Evolutionary conservation across 768 basidiomycete species (phyloP).

Genomic region (Leccinum subgranulosum): DNA sequence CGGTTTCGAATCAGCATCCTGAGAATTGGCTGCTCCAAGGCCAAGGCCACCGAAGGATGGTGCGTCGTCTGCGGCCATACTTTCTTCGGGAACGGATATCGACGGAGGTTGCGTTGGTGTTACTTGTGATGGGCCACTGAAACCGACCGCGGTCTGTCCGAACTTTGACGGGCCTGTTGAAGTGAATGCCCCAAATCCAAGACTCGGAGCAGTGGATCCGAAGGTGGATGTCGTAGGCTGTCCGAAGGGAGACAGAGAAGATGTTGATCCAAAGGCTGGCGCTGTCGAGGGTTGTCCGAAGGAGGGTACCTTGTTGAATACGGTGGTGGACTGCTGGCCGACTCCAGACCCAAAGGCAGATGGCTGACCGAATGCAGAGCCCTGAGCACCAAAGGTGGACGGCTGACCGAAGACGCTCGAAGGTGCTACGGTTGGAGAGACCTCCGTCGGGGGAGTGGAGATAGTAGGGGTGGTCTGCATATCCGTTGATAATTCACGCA

Average conservation of each 20-base stretch:
- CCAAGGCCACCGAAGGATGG: constrained; percentile 33
- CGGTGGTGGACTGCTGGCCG: constrained; percentile 17
- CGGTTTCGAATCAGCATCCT: constrained; percentile 23
- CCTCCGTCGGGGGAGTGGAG: constrained; percentile 15
- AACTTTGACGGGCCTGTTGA: constrained; percentile 33
- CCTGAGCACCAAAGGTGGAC: constrained; percentile 25
- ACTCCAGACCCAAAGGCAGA: constrained; percentile 19
- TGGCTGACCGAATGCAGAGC: constrained; percentile 33
- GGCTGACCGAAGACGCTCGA: constrained; percentile 36
- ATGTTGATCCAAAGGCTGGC: constrained; percentile 13
- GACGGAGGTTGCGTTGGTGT: not conserved
- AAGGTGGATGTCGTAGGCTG: constrained; percentile 15
- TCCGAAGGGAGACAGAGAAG: not conserved
- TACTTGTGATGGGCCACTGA: constrained; percentile 11
- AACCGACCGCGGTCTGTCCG: constrained; percentile 27
- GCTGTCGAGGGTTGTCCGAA: constrained; percentile 17
- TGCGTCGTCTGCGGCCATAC: constrained; percentile 32
- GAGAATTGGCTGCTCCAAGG: constrained; percentile 24
- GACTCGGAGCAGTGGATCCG: constrained; percentile 15
- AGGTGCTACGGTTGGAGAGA: constrained; percentile 28
- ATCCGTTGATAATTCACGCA: constrained; percentile 29
- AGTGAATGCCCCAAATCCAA: constrained; percentile 33
- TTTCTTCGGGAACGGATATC: constrained; percentile 23
- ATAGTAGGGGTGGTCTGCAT: constrained; percentile 28
- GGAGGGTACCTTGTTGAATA: constrained; percentile 23